phyloP scores from a whole-genome alignment of 768 basidiomycete genomes.

The Mycena epipterygia region DNA sequence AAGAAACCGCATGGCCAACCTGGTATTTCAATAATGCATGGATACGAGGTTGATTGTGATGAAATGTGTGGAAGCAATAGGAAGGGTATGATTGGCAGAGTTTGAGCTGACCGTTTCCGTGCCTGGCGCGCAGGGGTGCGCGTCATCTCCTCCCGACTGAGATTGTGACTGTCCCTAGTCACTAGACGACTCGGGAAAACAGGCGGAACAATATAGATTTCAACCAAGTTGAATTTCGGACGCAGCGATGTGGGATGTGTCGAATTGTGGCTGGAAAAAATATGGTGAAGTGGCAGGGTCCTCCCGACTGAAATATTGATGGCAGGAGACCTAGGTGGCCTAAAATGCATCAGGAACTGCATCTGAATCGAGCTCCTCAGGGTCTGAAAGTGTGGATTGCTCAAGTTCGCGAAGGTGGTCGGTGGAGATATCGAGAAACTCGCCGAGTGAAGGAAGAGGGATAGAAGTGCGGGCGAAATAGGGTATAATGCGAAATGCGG shows the following conservation, averaged over 20 bases:
- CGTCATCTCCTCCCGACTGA: slow-evolving; percentile 11
- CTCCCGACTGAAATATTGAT: slow-evolving; percentile 4
- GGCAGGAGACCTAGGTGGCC: background rate
- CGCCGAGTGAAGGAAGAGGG: slow-evolving; percentile 25
- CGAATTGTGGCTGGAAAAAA: background rate
- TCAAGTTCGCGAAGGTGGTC: slow-evolving; percentile 9
- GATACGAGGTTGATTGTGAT: no score
- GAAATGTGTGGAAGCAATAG: no score
- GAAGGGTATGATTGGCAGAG: no score
- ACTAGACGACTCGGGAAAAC: background rate
- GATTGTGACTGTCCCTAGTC: slow-evolving; percentile 7
- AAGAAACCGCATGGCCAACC: no score
- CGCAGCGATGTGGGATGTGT: background rate
- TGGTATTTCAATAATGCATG: no score
- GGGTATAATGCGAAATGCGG: slow-evolving; percentile 44
- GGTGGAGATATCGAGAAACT: slow-evolving; percentile 34
- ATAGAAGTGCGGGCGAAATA: slow-evolving; percentile 36
- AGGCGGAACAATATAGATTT: background rate
- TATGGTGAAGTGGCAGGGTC: background rate
- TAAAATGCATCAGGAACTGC: background rate
- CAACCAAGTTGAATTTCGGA: slow-evolving; percentile 3
- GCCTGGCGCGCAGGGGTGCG: background rate
- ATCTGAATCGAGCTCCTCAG: background rate
- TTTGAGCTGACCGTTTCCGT: no score
- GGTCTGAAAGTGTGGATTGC: background rate